Evolutionary conservation across 108 stramenopile species (phyloP).

Genomic region (Cylindrotheca closterium): DNA sequence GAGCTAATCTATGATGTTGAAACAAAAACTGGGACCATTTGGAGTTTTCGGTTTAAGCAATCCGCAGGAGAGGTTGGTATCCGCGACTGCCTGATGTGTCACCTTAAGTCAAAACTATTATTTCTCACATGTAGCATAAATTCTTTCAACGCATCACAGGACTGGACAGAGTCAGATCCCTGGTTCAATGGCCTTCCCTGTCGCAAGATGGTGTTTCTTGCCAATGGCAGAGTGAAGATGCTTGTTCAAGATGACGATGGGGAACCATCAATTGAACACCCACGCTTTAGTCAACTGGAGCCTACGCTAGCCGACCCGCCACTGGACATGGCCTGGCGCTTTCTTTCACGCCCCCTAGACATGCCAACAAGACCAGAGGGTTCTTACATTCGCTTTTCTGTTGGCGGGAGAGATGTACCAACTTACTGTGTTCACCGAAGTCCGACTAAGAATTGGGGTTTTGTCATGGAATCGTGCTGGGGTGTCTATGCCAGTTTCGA

Average conservation of each 20-base stretch:
- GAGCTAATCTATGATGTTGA: slow-evolving; percentile 63
- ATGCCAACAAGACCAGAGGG: slow-evolving; percentile 59
- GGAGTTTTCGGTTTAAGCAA: slow-evolving; percentile 83
- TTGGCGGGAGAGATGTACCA: slow-evolving; percentile 75
- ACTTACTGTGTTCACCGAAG: slow-evolving; percentile 69
- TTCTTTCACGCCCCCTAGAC: slow-evolving; percentile 61
- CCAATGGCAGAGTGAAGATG: slow-evolving; percentile 55
- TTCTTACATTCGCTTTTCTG: slow-evolving; percentile 72
- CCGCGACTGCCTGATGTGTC: neutral
- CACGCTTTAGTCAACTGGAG: slow-evolving; percentile 1
- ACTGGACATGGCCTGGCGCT: slow-evolving; percentile 66
- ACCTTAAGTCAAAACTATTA: neutral
- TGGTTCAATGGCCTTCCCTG: slow-evolving; percentile 56
- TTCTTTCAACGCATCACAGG: slow-evolving; percentile 10
- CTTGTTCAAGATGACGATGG: neutral
- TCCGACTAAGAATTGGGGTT: slow-evolving; percentile 80
- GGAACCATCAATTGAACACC: neutral
- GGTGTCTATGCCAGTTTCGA: slow-evolving; percentile 67
- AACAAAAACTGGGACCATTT: slow-evolving; percentile 44
- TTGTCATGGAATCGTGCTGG: slow-evolving; percentile 81
- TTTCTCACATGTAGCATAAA: too few relatives aligned
- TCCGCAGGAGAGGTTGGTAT: slow-evolving; percentile 41
- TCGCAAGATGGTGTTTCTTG: slow-evolving; percentile 74
- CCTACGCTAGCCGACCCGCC: slow-evolving; percentile 15
- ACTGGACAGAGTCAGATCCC: slow-evolving; percentile 73